phyloP scores from a whole-genome alignment of 495 filamentous ascomycete genomes.

The Xylaria bambusicola region DNA sequence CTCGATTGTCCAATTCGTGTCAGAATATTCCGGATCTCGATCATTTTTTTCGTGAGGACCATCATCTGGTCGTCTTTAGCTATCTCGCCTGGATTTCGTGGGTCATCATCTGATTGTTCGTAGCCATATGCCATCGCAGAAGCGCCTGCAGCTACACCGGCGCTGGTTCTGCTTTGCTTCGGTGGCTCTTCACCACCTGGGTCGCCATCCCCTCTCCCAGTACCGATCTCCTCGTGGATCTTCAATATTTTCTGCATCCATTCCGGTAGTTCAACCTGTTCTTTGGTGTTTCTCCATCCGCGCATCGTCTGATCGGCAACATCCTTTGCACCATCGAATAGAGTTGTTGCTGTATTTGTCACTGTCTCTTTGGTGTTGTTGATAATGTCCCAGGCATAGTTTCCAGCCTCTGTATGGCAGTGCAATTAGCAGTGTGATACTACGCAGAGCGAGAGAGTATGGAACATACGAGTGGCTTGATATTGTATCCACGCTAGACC shows the following conservation, averaged over 20 bases:
- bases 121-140: constrained; percentile 78
- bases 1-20: constrained; percentile 88
- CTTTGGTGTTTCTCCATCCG: constrained; percentile 84
- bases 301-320: constrained; percentile 75
- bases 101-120: constrained; percentile 71
- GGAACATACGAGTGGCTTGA: constrained; percentile 79
- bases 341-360: constrained; percentile 59
- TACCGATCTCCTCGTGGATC: constrained; percentile 53
- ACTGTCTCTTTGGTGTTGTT: constrained; percentile 69
- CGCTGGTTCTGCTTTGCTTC: constrained; percentile 64
- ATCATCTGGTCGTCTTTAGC: constrained; percentile 99
- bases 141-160: constrained; percentile 58
- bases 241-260: constrained; percentile 81
- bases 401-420: constrained; percentile 70
- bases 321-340: constrained; percentile 69
- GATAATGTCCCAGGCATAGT: constrained; percentile 82
- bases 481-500: constrained; percentile 92
- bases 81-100: constrained; percentile 56
- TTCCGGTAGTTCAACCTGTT: constrained; percentile 72
- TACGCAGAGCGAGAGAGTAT: constrained; percentile 14
- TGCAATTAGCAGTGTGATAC: constrained; percentile 24
- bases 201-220: constrained; percentile 42
- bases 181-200: constrained; percentile 49
- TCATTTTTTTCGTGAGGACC: constrained; percentile 98
- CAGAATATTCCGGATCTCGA: constrained; percentile 92